Conservation (phyloP, 1,284 basidiomycete genomes). For the Mycena citricolor region DNA sequence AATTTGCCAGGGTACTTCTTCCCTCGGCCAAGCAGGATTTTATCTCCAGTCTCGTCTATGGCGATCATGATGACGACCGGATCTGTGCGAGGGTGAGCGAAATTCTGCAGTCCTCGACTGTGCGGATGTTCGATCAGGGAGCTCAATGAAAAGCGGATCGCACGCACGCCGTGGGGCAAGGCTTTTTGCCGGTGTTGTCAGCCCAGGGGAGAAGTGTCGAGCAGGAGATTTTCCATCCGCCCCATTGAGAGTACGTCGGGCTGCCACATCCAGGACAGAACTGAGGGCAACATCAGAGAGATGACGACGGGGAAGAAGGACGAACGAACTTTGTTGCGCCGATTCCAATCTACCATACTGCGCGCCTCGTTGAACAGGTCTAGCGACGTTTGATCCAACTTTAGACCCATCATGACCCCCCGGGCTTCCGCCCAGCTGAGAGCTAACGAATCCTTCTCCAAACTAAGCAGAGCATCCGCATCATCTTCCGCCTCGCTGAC, state of each 20-base stretch:
- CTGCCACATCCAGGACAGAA: conserved; percentile 90
- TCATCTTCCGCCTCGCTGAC: conserved; percentile 46
- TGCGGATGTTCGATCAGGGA: conserved; percentile 17
- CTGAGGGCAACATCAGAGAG: conserved; percentile 34
- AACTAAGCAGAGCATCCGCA: conserved; percentile 28
- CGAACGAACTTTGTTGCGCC: conserved; percentile 66
- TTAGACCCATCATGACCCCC: conserved; percentile 51
- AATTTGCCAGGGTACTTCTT: conserved; percentile 69
- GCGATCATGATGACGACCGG: conserved; percentile 93
- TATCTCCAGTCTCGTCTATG: conserved; percentile 74
- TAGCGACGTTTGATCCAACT: conserved; percentile 16
- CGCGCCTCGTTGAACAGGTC: conserved; percentile 63
- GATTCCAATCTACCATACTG: conserved; percentile 89
- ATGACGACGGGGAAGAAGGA: neutral
- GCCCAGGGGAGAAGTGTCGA: conserved; percentile 71
- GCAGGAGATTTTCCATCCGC: conserved; percentile 93
- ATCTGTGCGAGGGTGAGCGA: conserved; percentile 86
- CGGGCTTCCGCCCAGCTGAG: conserved; percentile 72
- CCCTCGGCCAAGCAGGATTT: conserved; percentile 84
- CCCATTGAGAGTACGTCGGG: conserved; percentile 86
- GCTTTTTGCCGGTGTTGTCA: conserved; percentile 56
- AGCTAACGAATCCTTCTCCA: conserved; percentile 36
- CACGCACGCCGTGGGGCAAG: conserved; percentile 68
- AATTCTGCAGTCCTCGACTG: conserved; percentile 85
- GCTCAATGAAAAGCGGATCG: conserved; percentile 3